Conservation (phyloP, 1,139 yeast genomes). For the Hansenula sp. region DNA sequence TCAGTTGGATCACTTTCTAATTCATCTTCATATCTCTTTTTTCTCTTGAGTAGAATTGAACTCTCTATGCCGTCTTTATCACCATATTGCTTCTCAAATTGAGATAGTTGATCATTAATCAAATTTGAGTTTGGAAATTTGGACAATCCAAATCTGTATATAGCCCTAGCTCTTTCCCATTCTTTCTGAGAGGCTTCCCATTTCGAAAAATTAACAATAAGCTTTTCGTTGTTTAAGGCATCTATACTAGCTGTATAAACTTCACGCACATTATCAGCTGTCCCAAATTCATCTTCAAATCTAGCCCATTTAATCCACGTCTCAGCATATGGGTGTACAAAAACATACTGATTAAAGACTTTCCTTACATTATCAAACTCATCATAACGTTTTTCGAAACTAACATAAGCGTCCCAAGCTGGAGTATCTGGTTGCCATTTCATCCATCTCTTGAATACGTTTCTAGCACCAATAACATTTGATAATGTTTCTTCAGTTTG, state of each 20-base stretch:
- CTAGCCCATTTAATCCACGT: constrained; percentile 66
- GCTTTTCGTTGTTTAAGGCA: constrained; percentile 35
- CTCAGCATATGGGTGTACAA: constrained; percentile 44
- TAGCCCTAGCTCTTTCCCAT: constrained; percentile 58
- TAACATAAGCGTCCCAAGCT: constrained; percentile 75
- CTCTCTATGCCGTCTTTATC: constrained; percentile 46
- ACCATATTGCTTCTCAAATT: constrained; percentile 67
- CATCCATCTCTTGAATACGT: constrained; percentile 77
- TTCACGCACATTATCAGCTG: constrained; percentile 44
- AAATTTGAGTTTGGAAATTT: constrained; percentile 38
- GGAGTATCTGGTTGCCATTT: constrained; percentile 55
- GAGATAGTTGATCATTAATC: constrained; percentile 45
- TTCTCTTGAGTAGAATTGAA: constrained; percentile 50
- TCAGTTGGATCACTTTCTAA: constrained; percentile 47
- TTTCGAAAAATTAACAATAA: constrained; percentile 54
- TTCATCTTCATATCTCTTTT: constrained; percentile 46
- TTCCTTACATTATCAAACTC: constrained; percentile 53
- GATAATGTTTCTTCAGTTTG: constrained; percentile 79
- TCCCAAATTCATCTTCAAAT: constrained; percentile 56
- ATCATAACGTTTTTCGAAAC: constrained; percentile 60
- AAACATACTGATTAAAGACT: constrained; percentile 53
- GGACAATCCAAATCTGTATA: constrained; percentile 52
- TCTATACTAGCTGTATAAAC: constrained; percentile 71
- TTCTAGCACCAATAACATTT: constrained; percentile 57
- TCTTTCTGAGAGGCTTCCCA: constrained; percentile 71